A percentile compares a stretch with the other conserved stretches of the same genome.
Evolutionary conservation across 306 rosid genomes (phyloP).

Genomic region (Cucumis sativus): DNA sequence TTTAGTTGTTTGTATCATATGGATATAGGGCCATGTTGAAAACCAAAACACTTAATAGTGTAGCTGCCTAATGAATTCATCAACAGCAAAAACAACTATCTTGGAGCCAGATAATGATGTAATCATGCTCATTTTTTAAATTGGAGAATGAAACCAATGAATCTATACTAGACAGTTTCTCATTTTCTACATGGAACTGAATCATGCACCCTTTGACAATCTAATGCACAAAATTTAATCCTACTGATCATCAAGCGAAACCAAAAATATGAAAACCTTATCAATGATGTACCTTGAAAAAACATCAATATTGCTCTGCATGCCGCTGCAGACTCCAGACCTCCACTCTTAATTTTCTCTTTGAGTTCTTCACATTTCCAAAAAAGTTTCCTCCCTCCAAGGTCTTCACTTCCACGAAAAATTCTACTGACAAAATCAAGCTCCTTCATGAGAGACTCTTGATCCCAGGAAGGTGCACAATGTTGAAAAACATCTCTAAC

Average conservation of each 20-base stretch:
- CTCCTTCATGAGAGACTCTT: constrained; percentile 70
- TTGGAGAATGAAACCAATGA: not conserved
- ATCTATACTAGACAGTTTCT: not conserved
- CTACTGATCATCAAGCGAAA: not conserved
- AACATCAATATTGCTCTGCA: constrained; percentile 68
- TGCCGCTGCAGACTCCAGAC: constrained; percentile 50
- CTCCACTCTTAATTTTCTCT: constrained; percentile 54
- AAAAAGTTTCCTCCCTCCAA: constrained; percentile 69
- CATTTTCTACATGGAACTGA: not conserved
- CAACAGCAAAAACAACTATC: not conserved
- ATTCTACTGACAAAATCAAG: constrained; percentile 93
- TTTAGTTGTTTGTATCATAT: not conserved
- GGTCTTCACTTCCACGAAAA: constrained; percentile 77
- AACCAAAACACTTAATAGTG: not conserved
- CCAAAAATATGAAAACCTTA: not conserved
- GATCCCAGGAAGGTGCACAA: constrained; percentile 90
- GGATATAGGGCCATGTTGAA: not conserved
- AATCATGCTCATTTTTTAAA: not conserved
- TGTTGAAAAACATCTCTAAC: constrained; percentile 97
- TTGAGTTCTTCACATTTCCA: constrained; percentile 81
- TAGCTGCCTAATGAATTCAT: not conserved
- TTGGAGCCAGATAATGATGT: not conserved
- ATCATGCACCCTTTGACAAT: not conserved
- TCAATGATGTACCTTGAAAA: constrained; percentile 58
- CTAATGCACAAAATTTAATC: not conserved